Base-by-base conservation (phyloP, 441 rosid species). In the Aquilaria agallochum region DNA sequence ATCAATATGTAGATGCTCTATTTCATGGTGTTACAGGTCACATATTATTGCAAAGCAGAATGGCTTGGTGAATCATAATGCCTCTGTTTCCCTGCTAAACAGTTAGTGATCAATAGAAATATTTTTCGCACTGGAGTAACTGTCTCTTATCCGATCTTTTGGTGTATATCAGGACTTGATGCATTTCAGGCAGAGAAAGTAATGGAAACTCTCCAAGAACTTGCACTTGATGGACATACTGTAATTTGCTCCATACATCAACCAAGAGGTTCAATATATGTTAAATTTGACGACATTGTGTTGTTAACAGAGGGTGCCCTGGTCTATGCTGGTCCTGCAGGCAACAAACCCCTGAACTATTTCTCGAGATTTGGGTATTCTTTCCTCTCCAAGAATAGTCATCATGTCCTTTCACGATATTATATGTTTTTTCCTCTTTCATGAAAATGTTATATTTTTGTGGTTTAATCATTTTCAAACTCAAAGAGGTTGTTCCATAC, bases 101-200 rank as follows among this genome's bases (percentile, higher is more conserved):
- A 47, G 58, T 58, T 30, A 11, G 3, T 15, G 42, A 30, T 12
- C 11, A 31, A 32, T 66, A 20, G 40, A 49, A 58, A 27, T 40
- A 60, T 2, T 48, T 68, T 60, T 58, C n/a, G 56, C 34, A 32
- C 15, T 40, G 68, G 49, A 47, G 55, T 31, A 60, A 71, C 33
- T 51, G 5, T 54, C 63, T 14, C 13, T 33, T 55, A 53, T 50
- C 50, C 31, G 45, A 67, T 67, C 30, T 9, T 56, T 2, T 67
- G 60, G 68, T 76, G 60, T 70, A 62, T 74, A 36, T 50, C 87
- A 94, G 97, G 97, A 64, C 95, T 94, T 70, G 98, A 94, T 66
- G 96, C 98, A 56, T 94, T 94, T 75, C 98, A 94, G 80, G 96
- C 97, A 56, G 96, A 90, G 73, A 85, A 81, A 78, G 97, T 94